phyloP scores from a whole-genome alignment of 2,329 filamentous ascomycete genomes.

The Fusarium coicis region DNA sequence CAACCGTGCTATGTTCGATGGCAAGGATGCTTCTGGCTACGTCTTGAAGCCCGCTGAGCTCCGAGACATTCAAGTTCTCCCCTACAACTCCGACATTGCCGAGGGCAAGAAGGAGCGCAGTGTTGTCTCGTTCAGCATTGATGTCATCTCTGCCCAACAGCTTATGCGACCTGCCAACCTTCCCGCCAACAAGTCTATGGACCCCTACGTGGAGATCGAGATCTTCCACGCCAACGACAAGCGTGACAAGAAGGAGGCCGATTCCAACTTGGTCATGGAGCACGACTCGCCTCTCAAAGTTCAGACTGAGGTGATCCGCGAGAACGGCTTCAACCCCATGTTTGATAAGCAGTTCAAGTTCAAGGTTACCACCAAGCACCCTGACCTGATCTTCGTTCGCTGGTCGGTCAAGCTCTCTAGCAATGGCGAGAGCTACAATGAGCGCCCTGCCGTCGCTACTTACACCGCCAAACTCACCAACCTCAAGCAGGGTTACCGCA shows the following conservation, averaged over 20 bases:
- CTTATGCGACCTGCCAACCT: slow-evolving; percentile 84
- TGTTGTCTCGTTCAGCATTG: slow-evolving; percentile 84
- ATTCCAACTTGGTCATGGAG: slow-evolving; percentile 62
- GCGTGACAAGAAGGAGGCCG: slow-evolving; percentile 83
- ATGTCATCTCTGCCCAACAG: slow-evolving; percentile 93
- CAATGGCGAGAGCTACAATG: slow-evolving; percentile 75
- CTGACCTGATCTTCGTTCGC: slow-evolving; percentile 91
- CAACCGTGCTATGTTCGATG: slow-evolving; percentile 97
- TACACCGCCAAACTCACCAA: slow-evolving; percentile 93
- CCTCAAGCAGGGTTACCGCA: slow-evolving; percentile 91
- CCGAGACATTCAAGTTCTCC: slow-evolving; percentile 73
- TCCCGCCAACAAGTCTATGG: slow-evolving; percentile 78
- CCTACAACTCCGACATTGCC: slow-evolving; percentile 60
- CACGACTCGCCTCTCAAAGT: slow-evolving; percentile 74
- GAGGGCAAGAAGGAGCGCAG: slow-evolving; percentile 80
- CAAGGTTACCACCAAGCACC: slow-evolving; percentile 90
- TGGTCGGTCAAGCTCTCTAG: slow-evolving; percentile 91
- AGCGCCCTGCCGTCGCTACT: slow-evolving; percentile 75
- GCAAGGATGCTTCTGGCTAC: slow-evolving; percentile 87
- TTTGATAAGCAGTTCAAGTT: slow-evolving; percentile 86
- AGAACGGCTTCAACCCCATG: slow-evolving; percentile 93
- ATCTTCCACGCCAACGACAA: slow-evolving; percentile 95
- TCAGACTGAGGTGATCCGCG: slow-evolving; percentile 81
- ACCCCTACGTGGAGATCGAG: slow-evolving; percentile 95
- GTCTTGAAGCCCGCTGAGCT: slow-evolving; percentile 92